phyloP scores from a whole-genome alignment of 305 asterid genomes.

The Nicotiana rustica region DNA sequence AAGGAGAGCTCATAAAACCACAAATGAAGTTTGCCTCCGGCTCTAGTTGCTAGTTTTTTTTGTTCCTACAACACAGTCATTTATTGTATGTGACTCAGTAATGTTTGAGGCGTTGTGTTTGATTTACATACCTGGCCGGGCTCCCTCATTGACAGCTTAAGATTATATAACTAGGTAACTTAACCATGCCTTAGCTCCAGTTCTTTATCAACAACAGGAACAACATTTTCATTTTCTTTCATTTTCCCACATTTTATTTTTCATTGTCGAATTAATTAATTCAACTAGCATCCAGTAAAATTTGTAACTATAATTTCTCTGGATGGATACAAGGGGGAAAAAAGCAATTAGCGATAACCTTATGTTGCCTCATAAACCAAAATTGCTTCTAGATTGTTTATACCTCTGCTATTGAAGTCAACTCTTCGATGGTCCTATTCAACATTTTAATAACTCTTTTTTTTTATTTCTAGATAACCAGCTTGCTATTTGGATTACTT shows the following conservation, averaged over 20 bases:
- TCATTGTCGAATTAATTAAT: not conserved
- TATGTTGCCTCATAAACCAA: not conserved
- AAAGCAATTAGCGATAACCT: not conserved
- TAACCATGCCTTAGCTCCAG: slow-evolving; percentile 1
- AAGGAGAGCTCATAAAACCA: slow-evolving; percentile 45
- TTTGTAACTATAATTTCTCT: not conserved
- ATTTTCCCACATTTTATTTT: not conserved
- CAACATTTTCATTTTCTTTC: not conserved
- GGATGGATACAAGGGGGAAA: not conserved
- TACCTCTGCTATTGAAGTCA: not conserved
- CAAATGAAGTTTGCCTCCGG: slow-evolving; percentile 30
- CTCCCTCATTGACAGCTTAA: slow-evolving; percentile 22
- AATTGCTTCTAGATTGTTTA: not conserved
- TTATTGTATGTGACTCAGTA: slow-evolving; percentile 9
- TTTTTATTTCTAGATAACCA: too few species aligned
- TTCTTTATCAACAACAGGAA: not conserved
- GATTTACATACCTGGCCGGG: not conserved
- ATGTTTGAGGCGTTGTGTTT: not conserved
- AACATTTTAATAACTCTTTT: too few species aligned
- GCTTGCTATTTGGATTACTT: too few species aligned
- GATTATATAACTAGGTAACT: slow-evolving; percentile 12
- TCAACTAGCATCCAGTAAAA: not conserved
- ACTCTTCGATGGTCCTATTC: not conserved
- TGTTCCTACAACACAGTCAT: slow-evolving; percentile 31
- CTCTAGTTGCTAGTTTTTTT: slow-evolving; percentile 34